Conservation (phyloP, 306 rosid genomes). For the Cucumis melo region DNA sequence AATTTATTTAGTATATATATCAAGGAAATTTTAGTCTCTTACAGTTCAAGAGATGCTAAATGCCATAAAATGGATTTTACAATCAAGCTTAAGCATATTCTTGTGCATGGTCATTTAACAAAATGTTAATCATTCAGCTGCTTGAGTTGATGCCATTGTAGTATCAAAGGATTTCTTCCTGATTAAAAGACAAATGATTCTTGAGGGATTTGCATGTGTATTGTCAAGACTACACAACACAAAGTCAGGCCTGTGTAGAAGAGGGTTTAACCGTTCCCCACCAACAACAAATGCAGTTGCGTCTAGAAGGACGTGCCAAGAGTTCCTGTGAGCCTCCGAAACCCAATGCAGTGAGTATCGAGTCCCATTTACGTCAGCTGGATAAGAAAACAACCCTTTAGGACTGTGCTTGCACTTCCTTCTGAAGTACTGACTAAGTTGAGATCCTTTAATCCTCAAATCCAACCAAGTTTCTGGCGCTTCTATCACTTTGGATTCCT, state of each 20-base stretch:
- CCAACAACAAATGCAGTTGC: constrained; percentile 62
- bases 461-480: constrained; percentile 35
- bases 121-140: constrained; percentile 23
- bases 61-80: neutral
- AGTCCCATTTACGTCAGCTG: constrained; percentile 55
- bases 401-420: constrained; percentile 68
- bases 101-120: neutral
- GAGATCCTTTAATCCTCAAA: constrained; percentile 36
- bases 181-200: constrained; percentile 64
- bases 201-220: constrained; percentile 50
- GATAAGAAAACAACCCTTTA: constrained; percentile 75
- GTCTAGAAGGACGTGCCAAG: constrained; percentile 88
- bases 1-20: neutral
- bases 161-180: constrained; percentile 73
- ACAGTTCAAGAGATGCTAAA: neutral
- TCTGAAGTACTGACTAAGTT: constrained; percentile 25
- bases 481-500: constrained; percentile 23
- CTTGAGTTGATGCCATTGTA: constrained; percentile 38
- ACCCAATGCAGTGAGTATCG: constrained; percentile 69
- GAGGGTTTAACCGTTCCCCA: constrained; percentile 44
- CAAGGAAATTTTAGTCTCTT: neutral
- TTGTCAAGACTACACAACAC: constrained; percentile 67
- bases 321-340: constrained; percentile 79
- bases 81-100: neutral
- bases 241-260: constrained; percentile 72